A percentile compares a stretch with the other conserved stretches of the same genome.
phyloP scores from a whole-genome alignment of 257 asterid genomes.

The Capsicum baccatum region DNA sequence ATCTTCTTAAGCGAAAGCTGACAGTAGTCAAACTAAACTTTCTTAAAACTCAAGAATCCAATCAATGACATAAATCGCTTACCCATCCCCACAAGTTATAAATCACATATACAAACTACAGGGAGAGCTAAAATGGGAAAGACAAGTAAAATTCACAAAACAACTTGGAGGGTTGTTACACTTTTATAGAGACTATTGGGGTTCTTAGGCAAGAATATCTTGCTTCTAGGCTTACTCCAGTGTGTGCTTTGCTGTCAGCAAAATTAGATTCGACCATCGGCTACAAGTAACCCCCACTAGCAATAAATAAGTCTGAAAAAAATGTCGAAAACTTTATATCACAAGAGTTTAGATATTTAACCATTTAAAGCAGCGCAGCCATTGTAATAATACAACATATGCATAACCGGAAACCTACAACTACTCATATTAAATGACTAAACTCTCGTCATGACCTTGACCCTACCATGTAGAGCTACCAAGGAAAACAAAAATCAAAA shows the following conservation, averaged over 20 bases:
- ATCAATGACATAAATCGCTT: too few relatives aligned
- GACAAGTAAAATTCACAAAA: too few relatives aligned
- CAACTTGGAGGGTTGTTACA: too few relatives aligned
- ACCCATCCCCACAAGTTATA: too few relatives aligned
- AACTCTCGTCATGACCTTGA: not conserved
- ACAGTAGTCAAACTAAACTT: too few relatives aligned
- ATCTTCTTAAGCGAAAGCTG: too few relatives aligned
- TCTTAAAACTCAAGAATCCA: too few relatives aligned
- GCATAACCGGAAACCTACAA: slow-evolving; percentile 19
- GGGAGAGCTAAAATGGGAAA: too few relatives aligned
- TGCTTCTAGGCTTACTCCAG: too few relatives aligned
- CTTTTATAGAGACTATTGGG: too few relatives aligned
- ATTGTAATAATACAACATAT: not conserved
- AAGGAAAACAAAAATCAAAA: slow-evolving; percentile 2
- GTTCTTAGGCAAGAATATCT: too few relatives aligned
- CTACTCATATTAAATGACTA: not conserved
- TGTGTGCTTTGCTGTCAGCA: slow-evolving; percentile 8
- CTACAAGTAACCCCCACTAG: not conserved
- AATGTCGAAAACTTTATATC: not conserved
- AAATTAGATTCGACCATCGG: not conserved
- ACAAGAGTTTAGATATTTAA: not conserved
- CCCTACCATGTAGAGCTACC: slow-evolving; percentile 16
- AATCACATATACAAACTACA: too few relatives aligned
- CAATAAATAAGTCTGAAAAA: not conserved
- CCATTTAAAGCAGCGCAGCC: not conserved